Base-by-base conservation (phyloP, 306 rosid genomes). In the Ziziphus jujuba region DNA sequence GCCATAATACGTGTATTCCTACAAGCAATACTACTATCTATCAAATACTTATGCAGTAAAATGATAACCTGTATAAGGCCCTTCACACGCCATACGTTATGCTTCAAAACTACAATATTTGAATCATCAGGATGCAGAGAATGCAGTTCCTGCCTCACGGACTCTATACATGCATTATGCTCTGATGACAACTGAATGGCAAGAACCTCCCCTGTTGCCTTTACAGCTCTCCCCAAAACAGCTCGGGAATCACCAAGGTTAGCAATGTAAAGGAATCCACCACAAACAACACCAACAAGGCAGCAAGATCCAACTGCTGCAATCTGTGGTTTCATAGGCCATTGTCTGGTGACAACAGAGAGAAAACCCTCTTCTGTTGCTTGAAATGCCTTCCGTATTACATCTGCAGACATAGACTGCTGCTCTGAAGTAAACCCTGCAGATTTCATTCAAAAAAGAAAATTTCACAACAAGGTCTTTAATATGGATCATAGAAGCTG, bases 261-360 rank as follows among this genome's bases (percentile, higher is more conserved):
- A 38, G 97, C 97, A 47, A 91, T 54, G 61, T 73, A 87, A 70
- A 91, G 96, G 69, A 59, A 77, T 76, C 87, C 97, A 15, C 75
- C 81, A 71, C 88, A 89, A 61, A 91, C 74, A 71, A 91, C 85
- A 66, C 96, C 91, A 49, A 81, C 96, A 54, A 91, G 96, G 85
- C 91, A 89, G 70, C 97, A 91, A 9, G 97, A 91, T 20, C 97
- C 97, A 63, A 91, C 97, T 3, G 97, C 95, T 49, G 97, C 97
- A 68, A 91, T 87, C 71, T 91, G 97, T 23, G 97, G 87, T 28
- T 83, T 77, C 49, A 74, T 47, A 10, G 90, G 69, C 90, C 91
- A 89, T 72, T 89, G 88, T 63, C 65, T 79, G 9, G 91, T 76
- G 23, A 91, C 97, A 56, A 87, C 61, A 19, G 96, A 89, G 65